Conservation (phyloP, 306 rosid species). For the Cucumis sativus region DNA sequence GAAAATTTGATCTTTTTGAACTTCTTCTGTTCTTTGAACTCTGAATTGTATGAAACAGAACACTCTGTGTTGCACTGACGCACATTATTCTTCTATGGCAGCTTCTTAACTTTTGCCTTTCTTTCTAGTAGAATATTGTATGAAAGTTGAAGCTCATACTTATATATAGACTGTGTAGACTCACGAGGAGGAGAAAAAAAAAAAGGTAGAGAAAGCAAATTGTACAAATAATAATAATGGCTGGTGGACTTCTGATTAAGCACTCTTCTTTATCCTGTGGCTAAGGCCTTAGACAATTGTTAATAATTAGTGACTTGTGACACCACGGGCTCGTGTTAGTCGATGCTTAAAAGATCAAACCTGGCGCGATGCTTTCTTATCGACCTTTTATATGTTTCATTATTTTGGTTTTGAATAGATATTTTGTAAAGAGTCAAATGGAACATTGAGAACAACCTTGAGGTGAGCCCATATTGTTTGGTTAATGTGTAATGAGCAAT, state of each 20-base stretch:
- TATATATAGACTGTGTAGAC: constrained; percentile 4
- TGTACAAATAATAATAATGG: constrained; percentile 16
- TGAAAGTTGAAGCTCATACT: constrained; percentile 1
- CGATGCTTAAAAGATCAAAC: background rate
- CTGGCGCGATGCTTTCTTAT: background rate
- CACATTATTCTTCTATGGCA: constrained; percentile 22
- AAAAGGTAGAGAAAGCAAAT: background rate
- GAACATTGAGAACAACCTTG: constrained; percentile 13
- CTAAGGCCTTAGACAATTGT: background rate
- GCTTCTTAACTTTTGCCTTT: background rate
- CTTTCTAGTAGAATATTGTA: background rate
- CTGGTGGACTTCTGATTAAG: constrained; percentile 14
- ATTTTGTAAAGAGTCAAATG: constrained; percentile 16
- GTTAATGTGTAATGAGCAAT: constrained; percentile 1
- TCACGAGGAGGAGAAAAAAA: background rate
- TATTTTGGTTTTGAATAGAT: constrained; percentile 20
- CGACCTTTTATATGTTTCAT: background rate
- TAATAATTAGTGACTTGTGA: background rate
- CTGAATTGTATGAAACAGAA: constrained; percentile 1
- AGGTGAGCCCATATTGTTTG: background rate
- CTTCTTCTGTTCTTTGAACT: constrained; percentile 12
- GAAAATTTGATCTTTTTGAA: constrained; percentile 19
- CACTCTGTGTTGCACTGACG: constrained; percentile 4
- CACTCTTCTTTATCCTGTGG: background rate
- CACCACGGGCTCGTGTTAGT: background rate